A percentile compares a stretch with the other conserved stretches of the same genome.
phyloP scores from a whole-genome alignment of 352 stramenopile genomes.

The Phytopythium litorale region DNA sequence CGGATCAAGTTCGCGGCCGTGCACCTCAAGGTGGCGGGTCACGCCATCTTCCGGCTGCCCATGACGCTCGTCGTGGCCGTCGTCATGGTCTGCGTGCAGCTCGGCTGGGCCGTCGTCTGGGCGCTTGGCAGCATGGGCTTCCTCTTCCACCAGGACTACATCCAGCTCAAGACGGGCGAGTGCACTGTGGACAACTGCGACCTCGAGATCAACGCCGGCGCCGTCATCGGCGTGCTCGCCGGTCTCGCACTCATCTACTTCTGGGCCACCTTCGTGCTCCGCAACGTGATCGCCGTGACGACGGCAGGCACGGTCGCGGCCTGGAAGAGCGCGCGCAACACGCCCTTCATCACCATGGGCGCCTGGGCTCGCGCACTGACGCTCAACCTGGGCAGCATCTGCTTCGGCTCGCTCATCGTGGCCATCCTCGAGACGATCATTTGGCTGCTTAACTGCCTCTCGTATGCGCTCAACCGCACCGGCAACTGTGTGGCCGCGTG shows the following conservation, averaged over 20 bases:
- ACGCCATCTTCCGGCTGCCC: conserved; percentile 79
- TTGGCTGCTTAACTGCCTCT: conserved; percentile 61
- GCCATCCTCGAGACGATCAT: conserved; percentile 86
- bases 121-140: conserved; percentile 76
- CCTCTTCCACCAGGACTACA: conserved; percentile 73
- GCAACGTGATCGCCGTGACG: conserved; percentile 89
- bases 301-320: conserved; percentile 87
- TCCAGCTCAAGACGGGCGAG: conserved; percentile 38
- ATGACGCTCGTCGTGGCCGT: conserved; percentile 84
- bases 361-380: conserved; percentile 83
- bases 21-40: conserved; percentile 87
- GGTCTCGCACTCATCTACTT: conserved; percentile 92
- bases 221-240: conserved; percentile 74
- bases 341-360: conserved; percentile 66
- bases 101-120: conserved; percentile 87
- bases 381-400: conserved; percentile 91
- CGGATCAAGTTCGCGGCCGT: conserved; percentile 91
- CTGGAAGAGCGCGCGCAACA: conserved; percentile 84
- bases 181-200: conserved; percentile 52
- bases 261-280: conserved; percentile 85
- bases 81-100: conserved; percentile 79
- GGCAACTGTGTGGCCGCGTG: conserved; percentile 78
- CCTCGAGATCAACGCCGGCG: conserved; percentile 35
- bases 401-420: conserved; percentile 89
- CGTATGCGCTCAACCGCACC: conserved; percentile 48